A percentile compares a stretch with the other conserved stretches of the same genome.
Conservation (phyloP, 495 filamentous ascomycete genomes). For the Hypoxylon crocopeplum region DNA sequence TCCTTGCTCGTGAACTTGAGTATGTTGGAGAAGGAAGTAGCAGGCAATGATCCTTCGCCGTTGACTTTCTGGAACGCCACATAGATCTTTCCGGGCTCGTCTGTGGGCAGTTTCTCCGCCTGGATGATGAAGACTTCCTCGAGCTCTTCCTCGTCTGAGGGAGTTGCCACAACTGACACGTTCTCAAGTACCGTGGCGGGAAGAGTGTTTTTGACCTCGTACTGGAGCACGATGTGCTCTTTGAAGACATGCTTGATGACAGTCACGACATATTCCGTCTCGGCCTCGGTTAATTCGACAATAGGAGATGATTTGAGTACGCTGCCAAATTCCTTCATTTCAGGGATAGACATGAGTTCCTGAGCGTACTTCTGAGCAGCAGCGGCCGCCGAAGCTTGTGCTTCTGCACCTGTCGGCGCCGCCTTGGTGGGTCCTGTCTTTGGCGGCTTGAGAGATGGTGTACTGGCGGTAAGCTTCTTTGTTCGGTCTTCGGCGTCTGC, state of each 20-base stretch:
- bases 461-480: conserved; percentile 91
- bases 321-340: conserved; percentile 84
- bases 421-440: conserved; percentile 82
- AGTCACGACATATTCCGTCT: conserved; percentile 95
- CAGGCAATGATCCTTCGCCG: conserved; percentile 73
- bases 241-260: conserved; percentile 98
- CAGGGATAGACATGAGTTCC: conserved; percentile 85
- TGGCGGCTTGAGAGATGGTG: conserved; percentile 93
- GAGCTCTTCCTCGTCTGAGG: conserved; percentile 81
- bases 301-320: conserved; percentile 87
- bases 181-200: conserved; percentile 88
- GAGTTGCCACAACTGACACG: conserved; percentile 85
- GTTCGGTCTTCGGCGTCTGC: conserved; percentile 96
- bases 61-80: conserved; percentile 88
- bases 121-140: conserved; percentile 94
- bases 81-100: conserved; percentile 90
- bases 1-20: conserved; percentile 98
- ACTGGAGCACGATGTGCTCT: conserved; percentile 94
- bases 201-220: conserved; percentile 97
- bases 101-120: conserved; percentile 76
- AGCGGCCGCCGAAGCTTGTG: conserved; percentile 72
- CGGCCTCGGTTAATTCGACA: conserved; percentile 92
- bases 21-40: conserved; percentile 84
- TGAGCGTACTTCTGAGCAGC: conserved; percentile 86
- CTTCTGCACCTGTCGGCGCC: conserved; percentile 72